A percentile compares a stretch with the other conserved stretches of the same genome.
Conservation (phyloP, 129 eudicot genomes). For the Lonicera japonica region DNA sequence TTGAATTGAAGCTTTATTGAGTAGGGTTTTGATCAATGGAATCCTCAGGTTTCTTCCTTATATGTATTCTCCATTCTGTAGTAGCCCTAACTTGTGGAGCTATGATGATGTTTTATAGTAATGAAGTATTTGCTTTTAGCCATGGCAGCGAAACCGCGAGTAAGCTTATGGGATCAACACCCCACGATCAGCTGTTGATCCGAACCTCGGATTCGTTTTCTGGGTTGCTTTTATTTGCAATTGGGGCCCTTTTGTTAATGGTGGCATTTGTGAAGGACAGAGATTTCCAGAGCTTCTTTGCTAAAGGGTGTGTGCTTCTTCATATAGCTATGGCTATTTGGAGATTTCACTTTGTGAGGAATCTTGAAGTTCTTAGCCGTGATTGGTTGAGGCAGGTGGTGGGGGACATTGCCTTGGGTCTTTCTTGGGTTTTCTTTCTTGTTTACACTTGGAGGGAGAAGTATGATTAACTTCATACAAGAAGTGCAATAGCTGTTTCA, state of each 20-base stretch:
- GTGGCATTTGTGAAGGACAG: slow-evolving; percentile 87
- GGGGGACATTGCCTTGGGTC: slow-evolving; percentile 59
- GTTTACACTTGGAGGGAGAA: slow-evolving; percentile 88
- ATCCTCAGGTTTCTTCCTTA: slow-evolving; percentile 62
- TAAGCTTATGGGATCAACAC: slow-evolving; percentile 82
- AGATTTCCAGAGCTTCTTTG: slow-evolving; percentile 79
- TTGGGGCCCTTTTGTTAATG: slow-evolving; percentile 87
- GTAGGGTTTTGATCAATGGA: slow-evolving; percentile 38
- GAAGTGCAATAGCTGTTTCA: too few species aligned
- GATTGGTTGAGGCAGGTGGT: slow-evolving; percentile 67
- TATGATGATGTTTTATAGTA: slow-evolving; percentile 77
- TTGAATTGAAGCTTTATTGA: slow-evolving; percentile 16
- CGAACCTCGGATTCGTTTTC: slow-evolving; percentile 87
- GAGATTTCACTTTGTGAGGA: slow-evolving; percentile 69
- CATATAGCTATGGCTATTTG: slow-evolving; percentile 80
- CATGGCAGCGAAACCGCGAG: slow-evolving; percentile 76
- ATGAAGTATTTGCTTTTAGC: slow-evolving; percentile 67
- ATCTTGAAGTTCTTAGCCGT: slow-evolving; percentile 50
- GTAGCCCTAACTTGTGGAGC: slow-evolving; percentile 73
- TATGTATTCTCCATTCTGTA: slow-evolving; percentile 67
- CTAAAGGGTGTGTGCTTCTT: slow-evolving; percentile 86
- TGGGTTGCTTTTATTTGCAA: slow-evolving; percentile 74
- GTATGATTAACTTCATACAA: slow-evolving; percentile 47
- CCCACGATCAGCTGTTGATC: slow-evolving; percentile 74
- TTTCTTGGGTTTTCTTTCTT: slow-evolving; percentile 82